These are phyloP conservation scores for Phytopythium vexans DNA, from an alignment of 352 stramenopile genomes.

Conservation along the genomic window DNA sequence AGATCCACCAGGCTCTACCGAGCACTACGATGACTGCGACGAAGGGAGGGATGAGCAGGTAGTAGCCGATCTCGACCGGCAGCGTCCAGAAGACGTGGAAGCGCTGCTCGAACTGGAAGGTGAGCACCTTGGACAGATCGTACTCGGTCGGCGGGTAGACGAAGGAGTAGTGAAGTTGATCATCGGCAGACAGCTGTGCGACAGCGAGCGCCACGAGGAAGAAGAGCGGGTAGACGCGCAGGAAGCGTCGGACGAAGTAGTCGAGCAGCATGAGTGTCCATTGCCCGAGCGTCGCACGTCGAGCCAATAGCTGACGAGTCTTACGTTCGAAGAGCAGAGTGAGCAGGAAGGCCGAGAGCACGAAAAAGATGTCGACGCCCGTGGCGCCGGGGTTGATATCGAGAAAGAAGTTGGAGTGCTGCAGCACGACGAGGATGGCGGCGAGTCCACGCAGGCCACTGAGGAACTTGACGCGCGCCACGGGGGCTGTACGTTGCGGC, in stretches of 20 bases:
- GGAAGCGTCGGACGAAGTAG: slow-evolving; percentile 34
- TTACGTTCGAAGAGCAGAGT: too few relatives aligned
- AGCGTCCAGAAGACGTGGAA: slow-evolving; percentile 58
- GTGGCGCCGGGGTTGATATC: slow-evolving; percentile 24
- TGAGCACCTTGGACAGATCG: slow-evolving; percentile 39
- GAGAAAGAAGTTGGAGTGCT: slow-evolving; percentile 29
- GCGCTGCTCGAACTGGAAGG: slow-evolving; percentile 27
- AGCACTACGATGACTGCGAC: slow-evolving; percentile 18
- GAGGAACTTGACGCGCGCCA: slow-evolving; percentile 26
- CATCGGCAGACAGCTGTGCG: slow-evolving; percentile 12
- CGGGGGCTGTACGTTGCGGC: slow-evolving; percentile 6
- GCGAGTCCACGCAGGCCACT: slow-evolving; percentile 29
- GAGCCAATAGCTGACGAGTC: slow-evolving; percentile 17
- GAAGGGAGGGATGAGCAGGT: slow-evolving; percentile 41
- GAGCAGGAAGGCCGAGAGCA: too few relatives aligned
- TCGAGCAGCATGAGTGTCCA: slow-evolving; percentile 21
- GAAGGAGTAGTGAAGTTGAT: slow-evolving; percentile 25
- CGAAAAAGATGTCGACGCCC: slow-evolving; percentile 33
- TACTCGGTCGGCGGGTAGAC: slow-evolving; percentile 27
- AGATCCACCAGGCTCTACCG: slow-evolving; percentile 31
- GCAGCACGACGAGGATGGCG: slow-evolving; percentile 23
- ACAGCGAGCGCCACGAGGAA: slow-evolving; percentile 15
- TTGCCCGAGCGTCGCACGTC: slow-evolving; percentile 14
- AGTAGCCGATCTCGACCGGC: slow-evolving; percentile 47
- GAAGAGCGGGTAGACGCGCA: slow-evolving; percentile 33